Evolutionary conservation across 352 stramenopile species (phyloP).

Genomic region (Phytophthora brassicae): DNA sequence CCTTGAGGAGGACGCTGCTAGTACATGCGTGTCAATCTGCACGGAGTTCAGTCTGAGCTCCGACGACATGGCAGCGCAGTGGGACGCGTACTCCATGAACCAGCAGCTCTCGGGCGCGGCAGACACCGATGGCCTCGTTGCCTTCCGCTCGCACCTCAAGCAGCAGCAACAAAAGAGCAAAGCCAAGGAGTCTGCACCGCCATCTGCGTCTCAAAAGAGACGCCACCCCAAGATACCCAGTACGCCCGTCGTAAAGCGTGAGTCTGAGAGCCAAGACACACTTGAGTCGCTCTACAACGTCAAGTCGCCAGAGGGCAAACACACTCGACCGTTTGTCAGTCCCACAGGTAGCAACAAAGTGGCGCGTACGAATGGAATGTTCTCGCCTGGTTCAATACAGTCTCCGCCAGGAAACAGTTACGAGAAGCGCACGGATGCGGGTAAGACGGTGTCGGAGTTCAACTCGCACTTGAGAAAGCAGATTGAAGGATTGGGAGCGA

Average conservation of each 20-base stretch:
- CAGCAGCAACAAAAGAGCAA: slow-evolving; percentile 50
- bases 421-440: slow-evolving; percentile 74
- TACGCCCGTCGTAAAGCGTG: slow-evolving; percentile 69
- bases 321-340: slow-evolving; percentile 61
- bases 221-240: slow-evolving; percentile 40
- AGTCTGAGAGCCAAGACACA: slow-evolving; percentile 54
- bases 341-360: slow-evolving; percentile 61
- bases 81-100: slow-evolving; percentile 89
- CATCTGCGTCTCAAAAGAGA: slow-evolving; percentile 41
- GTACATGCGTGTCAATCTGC: slow-evolving; percentile 69
- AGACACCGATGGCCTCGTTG: slow-evolving; percentile 56
- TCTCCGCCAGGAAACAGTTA: slow-evolving; percentile 74
- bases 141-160: slow-evolving; percentile 71
- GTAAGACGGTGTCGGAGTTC: slow-evolving; percentile 79
- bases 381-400: slow-evolving; percentile 73
- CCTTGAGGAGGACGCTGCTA: slow-evolving; percentile 65
- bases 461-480: slow-evolving; percentile 73
- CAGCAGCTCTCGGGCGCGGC: slow-evolving; percentile 64
- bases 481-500: slow-evolving; percentile 26
- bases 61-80: slow-evolving; percentile 77
- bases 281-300: slow-evolving; percentile 72
- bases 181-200: slow-evolving; percentile 31
- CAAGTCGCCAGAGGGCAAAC: slow-evolving; percentile 75
- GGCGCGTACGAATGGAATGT: slow-evolving; percentile 65
- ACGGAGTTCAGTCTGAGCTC: slow-evolving; percentile 76